Conservation (phyloP, 2,329 filamentous ascomycete genomes). For the Sodiomyces alkalinus region DNA sequence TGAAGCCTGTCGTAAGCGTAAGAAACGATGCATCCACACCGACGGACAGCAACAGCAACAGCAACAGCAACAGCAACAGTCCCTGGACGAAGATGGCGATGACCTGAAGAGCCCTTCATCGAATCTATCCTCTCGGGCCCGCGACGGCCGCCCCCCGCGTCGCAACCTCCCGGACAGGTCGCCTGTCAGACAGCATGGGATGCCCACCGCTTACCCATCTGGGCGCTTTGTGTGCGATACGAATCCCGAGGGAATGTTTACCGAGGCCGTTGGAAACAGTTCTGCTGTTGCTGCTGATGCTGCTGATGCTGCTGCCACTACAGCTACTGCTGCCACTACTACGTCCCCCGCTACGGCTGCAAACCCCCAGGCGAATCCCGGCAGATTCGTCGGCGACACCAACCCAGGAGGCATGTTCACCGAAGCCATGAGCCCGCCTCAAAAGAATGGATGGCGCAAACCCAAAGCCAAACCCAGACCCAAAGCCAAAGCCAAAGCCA, state of each 20-base stretch:
- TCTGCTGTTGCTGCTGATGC: too few relatives aligned
- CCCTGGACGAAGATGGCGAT: constrained; percentile 11
- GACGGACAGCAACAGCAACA: too few relatives aligned
- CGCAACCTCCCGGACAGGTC: constrained; percentile 3
- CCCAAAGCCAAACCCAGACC: constrained; percentile 2
- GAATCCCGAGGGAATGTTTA: constrained; percentile 44
- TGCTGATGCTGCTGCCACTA: too few relatives aligned
- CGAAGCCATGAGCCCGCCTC: constrained; percentile 37
- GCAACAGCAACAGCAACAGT: too few relatives aligned
- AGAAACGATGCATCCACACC: constrained; percentile 32
- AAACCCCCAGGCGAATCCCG: too few relatives aligned
- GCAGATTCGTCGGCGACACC: constrained; percentile 44
- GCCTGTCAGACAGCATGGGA: too few relatives aligned
- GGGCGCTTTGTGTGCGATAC: constrained; percentile 42
- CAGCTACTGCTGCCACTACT: too few relatives aligned
- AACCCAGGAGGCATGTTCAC: constrained; percentile 46
- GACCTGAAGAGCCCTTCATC: constrained; percentile 1
- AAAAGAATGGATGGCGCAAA: too few relatives aligned
- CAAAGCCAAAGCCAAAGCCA: background rate
- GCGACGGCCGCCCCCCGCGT: background rate
- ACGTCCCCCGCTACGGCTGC: too few relatives aligned
- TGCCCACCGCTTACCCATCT: constrained; percentile 11
- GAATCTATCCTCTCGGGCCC: background rate
- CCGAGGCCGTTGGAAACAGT: too few relatives aligned
- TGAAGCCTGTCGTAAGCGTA: constrained; percentile 36